These are phyloP conservation scores for Avena insularis DNA, from an alignment of 176 grass and related monocot genomes.

Conservation along the genomic window DNA sequence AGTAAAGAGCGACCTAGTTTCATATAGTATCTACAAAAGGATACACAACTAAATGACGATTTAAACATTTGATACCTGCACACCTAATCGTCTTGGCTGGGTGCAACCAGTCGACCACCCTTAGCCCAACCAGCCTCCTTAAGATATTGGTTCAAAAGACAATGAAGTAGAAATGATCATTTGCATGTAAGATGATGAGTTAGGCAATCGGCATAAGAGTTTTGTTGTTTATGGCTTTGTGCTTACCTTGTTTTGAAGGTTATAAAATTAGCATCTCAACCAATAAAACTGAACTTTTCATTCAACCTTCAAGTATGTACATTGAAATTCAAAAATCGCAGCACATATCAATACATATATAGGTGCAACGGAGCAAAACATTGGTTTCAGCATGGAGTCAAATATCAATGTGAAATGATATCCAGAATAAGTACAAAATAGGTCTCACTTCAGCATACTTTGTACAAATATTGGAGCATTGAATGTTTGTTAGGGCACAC, in stretches of 20 bases:
- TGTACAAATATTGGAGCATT: too few relatives aligned
- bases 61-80: conserved; percentile 67
- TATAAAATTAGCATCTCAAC: neutral
- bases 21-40: conserved; percentile 13
- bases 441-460: too few relatives aligned
- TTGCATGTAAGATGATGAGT: neutral
- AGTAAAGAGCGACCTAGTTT: conserved; percentile 12
- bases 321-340: neutral
- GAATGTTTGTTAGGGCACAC: too few relatives aligned
- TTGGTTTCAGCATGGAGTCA: neutral
- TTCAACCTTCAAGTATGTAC: neutral
- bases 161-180: conserved; percentile 25
- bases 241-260: neutral
- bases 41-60: conserved; percentile 24
- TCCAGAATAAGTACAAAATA: too few relatives aligned
- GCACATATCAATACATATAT: neutral
- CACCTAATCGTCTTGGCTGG: conserved; percentile 89
- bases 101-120: conserved; percentile 92
- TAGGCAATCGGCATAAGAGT: neutral
- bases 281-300: neutral
- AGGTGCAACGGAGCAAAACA: too few relatives aligned
- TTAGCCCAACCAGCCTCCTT: conserved; percentile 95
- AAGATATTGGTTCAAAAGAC: conserved; percentile 61
- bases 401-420: neutral
- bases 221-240: neutral